Conservation (phyloP, 2,329 filamentous ascomycete genomes). For the Blastomyces percursus region DNA sequence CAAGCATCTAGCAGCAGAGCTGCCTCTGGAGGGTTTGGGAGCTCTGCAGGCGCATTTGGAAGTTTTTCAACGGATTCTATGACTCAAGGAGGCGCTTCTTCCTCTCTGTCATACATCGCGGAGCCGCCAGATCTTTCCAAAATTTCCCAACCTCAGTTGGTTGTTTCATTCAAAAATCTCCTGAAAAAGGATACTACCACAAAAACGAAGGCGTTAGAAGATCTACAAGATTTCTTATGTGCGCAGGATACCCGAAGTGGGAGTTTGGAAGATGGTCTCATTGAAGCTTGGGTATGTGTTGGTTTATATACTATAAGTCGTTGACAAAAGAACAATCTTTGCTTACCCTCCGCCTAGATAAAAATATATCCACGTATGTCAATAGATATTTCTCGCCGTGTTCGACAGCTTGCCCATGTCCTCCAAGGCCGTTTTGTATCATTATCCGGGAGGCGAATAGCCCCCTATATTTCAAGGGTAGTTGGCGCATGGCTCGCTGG, state of each 20-base stretch:
- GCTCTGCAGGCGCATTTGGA: slow-evolving; percentile 33
- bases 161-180: slow-evolving; percentile 86
- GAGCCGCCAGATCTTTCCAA: slow-evolving; percentile 71
- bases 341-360: slow-evolving; percentile 43
- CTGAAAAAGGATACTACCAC: slow-evolving; percentile 89
- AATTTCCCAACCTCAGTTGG: slow-evolving; percentile 68
- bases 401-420: slow-evolving; percentile 74
- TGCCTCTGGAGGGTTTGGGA: slow-evolving; percentile 37
- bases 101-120: slow-evolving; percentile 72
- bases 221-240: slow-evolving; percentile 58
- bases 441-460: slow-evolving; percentile 66
- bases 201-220: slow-evolving; percentile 81
- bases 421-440: slow-evolving; percentile 55
- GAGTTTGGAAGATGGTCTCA: slow-evolving; percentile 65
- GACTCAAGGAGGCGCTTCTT: slow-evolving; percentile 38
- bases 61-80: slow-evolving; percentile 28
- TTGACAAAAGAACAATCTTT: slow-evolving; percentile 31
- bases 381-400: slow-evolving; percentile 77
- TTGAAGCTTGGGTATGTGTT: slow-evolving; percentile 72
- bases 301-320: slow-evolving; percentile 14
- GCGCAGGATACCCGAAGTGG: slow-evolving; percentile 43
- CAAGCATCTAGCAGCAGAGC: slow-evolving; percentile 55
- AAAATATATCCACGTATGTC: slow-evolving; percentile 79
- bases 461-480: slow-evolving; percentile 62
- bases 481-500: slow-evolving; percentile 88